Base-by-base conservation (phyloP, 1,284 basidiomycete species). In the Polyporus tsugae region DNA sequence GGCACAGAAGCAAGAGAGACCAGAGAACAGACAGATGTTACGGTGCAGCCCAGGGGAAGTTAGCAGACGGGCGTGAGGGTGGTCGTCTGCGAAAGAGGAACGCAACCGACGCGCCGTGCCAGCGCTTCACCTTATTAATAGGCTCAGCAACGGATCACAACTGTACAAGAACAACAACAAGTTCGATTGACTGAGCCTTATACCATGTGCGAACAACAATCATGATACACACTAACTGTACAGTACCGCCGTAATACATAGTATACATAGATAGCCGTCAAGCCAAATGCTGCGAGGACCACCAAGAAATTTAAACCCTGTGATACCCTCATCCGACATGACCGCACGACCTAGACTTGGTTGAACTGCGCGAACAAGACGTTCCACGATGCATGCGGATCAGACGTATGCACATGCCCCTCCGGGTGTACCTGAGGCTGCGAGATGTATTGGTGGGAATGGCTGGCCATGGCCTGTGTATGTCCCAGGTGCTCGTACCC, bases 321-420 rank as follows among this genome's bases (percentile, higher is more conserved):
- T 60, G 39, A 60, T 22, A 52, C 35, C 22, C 52, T 17, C 36
- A 41, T 9, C 33, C 19, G 19, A 42, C 39, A 19, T 9, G 25
- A 52, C 35, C 29, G 2, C 29, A 17, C 13, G 9, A 62, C 22
- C 59, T 64, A 73, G 3, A 68, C 66, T 61, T 73, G 72, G 63
- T 74, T 70, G 49, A 73, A 74, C 68, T 78, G 77, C n/a, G 75
- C 76, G 33, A 75, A 74, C 38, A 79, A 69, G 59, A 71, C 77
- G 59, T 75, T 73, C 78, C 78, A 79, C 46, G 75, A 75, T 36
- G 76, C 68, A 41, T 76, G 73, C 36, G 76, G 76, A 49, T 78
- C 77, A n/a, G 72, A 52, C 35, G 65, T 39, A 33, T 74, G 74
- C 49, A 74, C 66, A 44, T 70, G 22, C 22, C n/a, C 9, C 22